Percentiles rank a stretch among this genome's conserved stretches.
Conservation (phyloP, 306 rosid species). For the Prunus mongolica region DNA sequence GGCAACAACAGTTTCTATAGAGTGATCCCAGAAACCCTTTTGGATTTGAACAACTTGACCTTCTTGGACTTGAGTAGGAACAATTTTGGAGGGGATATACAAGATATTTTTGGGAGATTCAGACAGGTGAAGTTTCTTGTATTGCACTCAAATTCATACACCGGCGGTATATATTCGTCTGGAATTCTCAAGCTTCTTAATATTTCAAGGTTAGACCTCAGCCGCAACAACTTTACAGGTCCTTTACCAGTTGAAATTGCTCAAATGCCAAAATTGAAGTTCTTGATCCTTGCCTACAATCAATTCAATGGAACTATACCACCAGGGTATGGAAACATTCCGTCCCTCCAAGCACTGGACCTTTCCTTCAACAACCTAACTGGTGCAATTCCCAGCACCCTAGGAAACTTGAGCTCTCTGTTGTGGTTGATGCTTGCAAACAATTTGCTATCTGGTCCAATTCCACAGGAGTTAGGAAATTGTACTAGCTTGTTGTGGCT, state of each 20-base stretch:
- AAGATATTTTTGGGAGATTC: slow-evolving; percentile 65
- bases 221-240: slow-evolving; percentile 71
- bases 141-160: slow-evolving; percentile 63
- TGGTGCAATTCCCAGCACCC: slow-evolving; percentile 68
- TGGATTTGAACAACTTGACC: slow-evolving; percentile 45
- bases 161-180: slow-evolving; percentile 61
- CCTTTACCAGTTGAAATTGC: slow-evolving; percentile 67
- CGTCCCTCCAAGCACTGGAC: slow-evolving; percentile 70
- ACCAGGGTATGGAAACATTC: slow-evolving; percentile 47
- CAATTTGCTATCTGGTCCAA: slow-evolving; percentile 59
- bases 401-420: slow-evolving; percentile 76
- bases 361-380: slow-evolving; percentile 60
- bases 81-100: slow-evolving; percentile 57
- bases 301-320: slow-evolving; percentile 76
- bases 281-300: slow-evolving; percentile 64
- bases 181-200: slow-evolving; percentile 67
- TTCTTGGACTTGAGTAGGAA: slow-evolving; percentile 93
- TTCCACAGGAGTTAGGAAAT: slow-evolving; percentile 72
- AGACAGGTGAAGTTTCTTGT: slow-evolving; percentile 60
- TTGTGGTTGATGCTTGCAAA: slow-evolving; percentile 92
- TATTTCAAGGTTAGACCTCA: slow-evolving; percentile 56
- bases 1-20: slow-evolving; percentile 68
- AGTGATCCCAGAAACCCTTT: slow-evolving; percentile 58
- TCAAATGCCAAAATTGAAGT: slow-evolving; percentile 53
- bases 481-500: slow-evolving; percentile 88